phyloP scores from a whole-genome alignment of 331 rosid species.

The Malus hybrid region DNA sequence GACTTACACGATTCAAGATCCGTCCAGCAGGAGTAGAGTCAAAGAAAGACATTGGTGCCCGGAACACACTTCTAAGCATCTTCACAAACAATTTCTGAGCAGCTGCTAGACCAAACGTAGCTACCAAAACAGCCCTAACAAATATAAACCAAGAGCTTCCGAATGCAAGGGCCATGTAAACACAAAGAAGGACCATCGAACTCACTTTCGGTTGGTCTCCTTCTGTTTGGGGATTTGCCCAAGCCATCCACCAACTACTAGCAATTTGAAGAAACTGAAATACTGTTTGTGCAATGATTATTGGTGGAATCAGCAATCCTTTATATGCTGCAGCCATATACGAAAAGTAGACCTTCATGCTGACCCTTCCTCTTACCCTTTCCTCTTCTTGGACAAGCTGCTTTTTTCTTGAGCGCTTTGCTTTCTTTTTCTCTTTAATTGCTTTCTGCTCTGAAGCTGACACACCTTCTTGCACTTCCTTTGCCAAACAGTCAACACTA shows the following conservation, averaged over 20 bases:
- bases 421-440: slow-evolving; percentile 84
- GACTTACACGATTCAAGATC: slow-evolving; percentile 89
- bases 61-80: slow-evolving; percentile 81
- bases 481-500: slow-evolving; percentile 59
- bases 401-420: slow-evolving; percentile 75
- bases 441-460: slow-evolving; percentile 65
- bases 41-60: slow-evolving; percentile 94
- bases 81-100: slow-evolving; percentile 78
- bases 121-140: slow-evolving; percentile 80
- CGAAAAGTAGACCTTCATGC: slow-evolving; percentile 94
- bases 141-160: slow-evolving; percentile 90
- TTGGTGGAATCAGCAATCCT: slow-evolving; percentile 79
- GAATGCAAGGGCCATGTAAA: slow-evolving; percentile 95
- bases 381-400: slow-evolving; percentile 99
- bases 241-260: slow-evolving; percentile 99
- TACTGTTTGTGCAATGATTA: slow-evolving; percentile 70
- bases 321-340: slow-evolving; percentile 99
- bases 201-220: slow-evolving; percentile 83
- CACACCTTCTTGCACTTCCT: slow-evolving; percentile 66
- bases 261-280: slow-evolving; percentile 99
- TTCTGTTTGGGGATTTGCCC: slow-evolving; percentile 99
- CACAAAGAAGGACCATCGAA: slow-evolving; percentile 69
- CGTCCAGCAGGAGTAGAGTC: slow-evolving; percentile 97
- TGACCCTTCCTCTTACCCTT: slow-evolving; percentile 95
- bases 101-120: slow-evolving; percentile 91